phyloP scores from a whole-genome alignment of 2,329 filamentous ascomycete species.

The Aspergillus neoniger region DNA sequence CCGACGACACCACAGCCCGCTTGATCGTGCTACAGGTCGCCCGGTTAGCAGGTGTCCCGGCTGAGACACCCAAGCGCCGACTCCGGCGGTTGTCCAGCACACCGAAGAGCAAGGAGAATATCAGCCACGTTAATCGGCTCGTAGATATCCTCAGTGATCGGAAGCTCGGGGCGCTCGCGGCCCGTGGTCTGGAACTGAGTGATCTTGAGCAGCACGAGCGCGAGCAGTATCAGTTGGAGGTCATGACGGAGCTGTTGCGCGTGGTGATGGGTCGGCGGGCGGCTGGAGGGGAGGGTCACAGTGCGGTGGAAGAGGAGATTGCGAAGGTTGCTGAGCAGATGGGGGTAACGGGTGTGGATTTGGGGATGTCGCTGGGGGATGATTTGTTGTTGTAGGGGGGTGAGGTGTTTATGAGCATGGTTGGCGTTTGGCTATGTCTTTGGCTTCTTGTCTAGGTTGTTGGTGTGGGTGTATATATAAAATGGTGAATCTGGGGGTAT shows the following conservation, averaged over 20 bases:
- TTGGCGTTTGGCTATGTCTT: background rate
- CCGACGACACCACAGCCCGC: constrained; percentile 50
- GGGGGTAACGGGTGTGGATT: constrained; percentile 34
- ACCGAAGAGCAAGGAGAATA: constrained; percentile 47
- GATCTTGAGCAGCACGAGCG: constrained; percentile 41
- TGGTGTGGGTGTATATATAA: background rate
- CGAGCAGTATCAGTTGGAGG: constrained; percentile 45
- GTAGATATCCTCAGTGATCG: constrained; percentile 46
- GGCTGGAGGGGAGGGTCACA: constrained; percentile 23
- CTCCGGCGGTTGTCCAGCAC: constrained; percentile 44
- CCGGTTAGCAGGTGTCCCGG: constrained; percentile 42
- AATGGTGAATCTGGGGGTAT: background rate
- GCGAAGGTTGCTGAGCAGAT: constrained; percentile 40
- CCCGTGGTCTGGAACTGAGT: constrained; percentile 36
- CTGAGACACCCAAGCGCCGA: constrained; percentile 37
- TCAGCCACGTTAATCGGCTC: constrained; percentile 48
- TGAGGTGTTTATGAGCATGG: constrained; percentile 8
- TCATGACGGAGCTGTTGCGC: constrained; percentile 44
- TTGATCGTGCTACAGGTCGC: constrained; percentile 54
- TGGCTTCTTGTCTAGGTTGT: too few relatives aligned
- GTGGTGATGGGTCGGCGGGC: constrained; percentile 41
- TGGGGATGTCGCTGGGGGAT: constrained; percentile 33
- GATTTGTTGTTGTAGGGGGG: constrained; percentile 21
- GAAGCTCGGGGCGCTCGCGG: constrained; percentile 35
- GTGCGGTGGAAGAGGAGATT: constrained; percentile 36